phyloP scores from a whole-genome alignment of 768 basidiomycete genomes.

The Phallus indusiatus region DNA sequence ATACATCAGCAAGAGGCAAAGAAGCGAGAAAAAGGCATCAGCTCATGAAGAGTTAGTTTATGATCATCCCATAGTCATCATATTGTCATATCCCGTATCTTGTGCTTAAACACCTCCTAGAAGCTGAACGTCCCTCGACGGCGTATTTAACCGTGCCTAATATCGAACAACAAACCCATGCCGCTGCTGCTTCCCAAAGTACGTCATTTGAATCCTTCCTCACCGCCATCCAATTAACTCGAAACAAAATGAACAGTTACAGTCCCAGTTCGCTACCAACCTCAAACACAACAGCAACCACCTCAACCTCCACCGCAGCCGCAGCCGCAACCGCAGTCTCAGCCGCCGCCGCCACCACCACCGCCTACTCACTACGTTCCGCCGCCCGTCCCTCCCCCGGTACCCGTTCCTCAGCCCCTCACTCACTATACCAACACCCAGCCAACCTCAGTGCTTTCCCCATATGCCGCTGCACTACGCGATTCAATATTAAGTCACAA shows the following conservation, averaged over 20 bases:
- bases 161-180: conserved; percentile 5
- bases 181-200: conserved; percentile 7
- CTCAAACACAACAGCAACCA: background rate
- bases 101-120: conserved; percentile 7
- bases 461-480: conserved; percentile 1
- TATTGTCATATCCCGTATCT: conserved; percentile 9
- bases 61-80: background rate
- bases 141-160: conserved; percentile 8
- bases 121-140: conserved; percentile 8
- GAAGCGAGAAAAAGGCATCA: conserved; percentile 19
- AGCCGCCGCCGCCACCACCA: conserved; percentile 22
- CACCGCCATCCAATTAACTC: background rate
- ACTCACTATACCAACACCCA: background rate
- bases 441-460: background rate
- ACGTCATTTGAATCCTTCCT: background rate
- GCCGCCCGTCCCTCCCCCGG: conserved; percentile 38
- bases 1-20: conserved; percentile 52
- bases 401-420: conserved; percentile 1
- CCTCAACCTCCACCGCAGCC: conserved; percentile 23
- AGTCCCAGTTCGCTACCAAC: conserved; percentile 5
- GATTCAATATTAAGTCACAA: conserved; percentile 5
- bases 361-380: conserved; percentile 18
- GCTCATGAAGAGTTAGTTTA: conserved; percentile 10
- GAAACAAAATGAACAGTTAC: background rate
- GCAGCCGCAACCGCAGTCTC: conserved; percentile 14